Evolutionary conservation across 2,329 filamentous ascomycete species (phyloP).

Genomic region (Cytospora schulzeri): DNA sequence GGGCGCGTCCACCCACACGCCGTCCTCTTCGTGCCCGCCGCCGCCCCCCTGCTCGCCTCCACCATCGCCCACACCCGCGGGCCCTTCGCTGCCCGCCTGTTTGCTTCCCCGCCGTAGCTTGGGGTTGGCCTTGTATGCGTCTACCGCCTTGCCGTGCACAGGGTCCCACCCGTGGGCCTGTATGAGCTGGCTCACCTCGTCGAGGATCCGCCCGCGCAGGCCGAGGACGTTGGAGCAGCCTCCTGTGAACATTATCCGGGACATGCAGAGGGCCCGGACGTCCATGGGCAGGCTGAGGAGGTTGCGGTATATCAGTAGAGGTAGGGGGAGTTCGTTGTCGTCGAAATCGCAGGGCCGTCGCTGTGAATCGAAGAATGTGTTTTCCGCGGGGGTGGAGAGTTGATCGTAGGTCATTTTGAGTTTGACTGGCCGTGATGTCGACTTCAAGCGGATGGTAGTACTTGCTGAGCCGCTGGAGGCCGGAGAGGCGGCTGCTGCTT

Average conservation of each 20-base stretch:
- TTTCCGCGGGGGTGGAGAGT: slow-evolving; percentile 75
- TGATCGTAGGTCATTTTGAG: slow-evolving; percentile 68
- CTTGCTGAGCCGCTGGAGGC: slow-evolving; percentile 32
- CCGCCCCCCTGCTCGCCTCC: slow-evolving; percentile 31
- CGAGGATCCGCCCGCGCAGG: slow-evolving; percentile 73
- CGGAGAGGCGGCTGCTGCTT: slow-evolving; percentile 31
- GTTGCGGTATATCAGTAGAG: slow-evolving; percentile 73
- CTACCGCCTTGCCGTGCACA: slow-evolving; percentile 70
- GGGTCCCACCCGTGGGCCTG: slow-evolving; percentile 74
- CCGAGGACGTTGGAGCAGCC: slow-evolving; percentile 79
- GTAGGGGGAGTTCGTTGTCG: slow-evolving; percentile 82
- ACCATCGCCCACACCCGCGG: slow-evolving; percentile 33
- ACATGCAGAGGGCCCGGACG: slow-evolving; percentile 81
- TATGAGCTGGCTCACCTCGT: slow-evolving; percentile 71
- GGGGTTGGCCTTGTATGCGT: slow-evolving; percentile 51
- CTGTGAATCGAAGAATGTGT: slow-evolving; percentile 67
- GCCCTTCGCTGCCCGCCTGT: slow-evolving; percentile 30
- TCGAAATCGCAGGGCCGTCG: slow-evolving; percentile 64
- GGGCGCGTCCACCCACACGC: slow-evolving; percentile 44
- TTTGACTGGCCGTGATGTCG: slow-evolving; percentile 53
- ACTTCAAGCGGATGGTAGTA: slow-evolving; percentile 49
- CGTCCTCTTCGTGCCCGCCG: slow-evolving; percentile 37
- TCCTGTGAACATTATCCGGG: slow-evolving; percentile 83
- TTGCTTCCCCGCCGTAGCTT: slow-evolving; percentile 41
- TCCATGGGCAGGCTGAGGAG: slow-evolving; percentile 79